phyloP scores from a whole-genome alignment of 306 rosid genomes.

The Luffa aegyptiaca region DNA sequence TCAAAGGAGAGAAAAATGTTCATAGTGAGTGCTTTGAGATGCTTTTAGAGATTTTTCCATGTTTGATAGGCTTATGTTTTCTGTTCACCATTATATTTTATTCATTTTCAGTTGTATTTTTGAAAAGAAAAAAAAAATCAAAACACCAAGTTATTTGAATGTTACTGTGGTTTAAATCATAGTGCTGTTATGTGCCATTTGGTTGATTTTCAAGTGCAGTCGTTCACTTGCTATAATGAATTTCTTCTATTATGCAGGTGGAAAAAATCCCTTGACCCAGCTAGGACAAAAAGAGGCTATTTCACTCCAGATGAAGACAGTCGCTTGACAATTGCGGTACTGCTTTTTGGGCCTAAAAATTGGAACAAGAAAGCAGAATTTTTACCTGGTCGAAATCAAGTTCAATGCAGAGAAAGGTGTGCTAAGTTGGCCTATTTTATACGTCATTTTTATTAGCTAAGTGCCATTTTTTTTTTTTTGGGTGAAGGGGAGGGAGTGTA shows the following conservation, averaged over 20 bases:
- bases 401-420: constrained; percentile 97
- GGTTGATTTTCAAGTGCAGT: background rate
- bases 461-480: background rate
- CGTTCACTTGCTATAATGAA: background rate
- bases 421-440: background rate
- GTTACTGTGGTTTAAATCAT: background rate
- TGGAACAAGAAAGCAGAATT: constrained; percentile 81
- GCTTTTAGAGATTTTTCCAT: background rate
- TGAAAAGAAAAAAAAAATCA: background rate
- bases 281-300: constrained; percentile 50
- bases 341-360: constrained; percentile 76
- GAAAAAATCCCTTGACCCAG: constrained; percentile 75
- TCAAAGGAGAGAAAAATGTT: background rate
- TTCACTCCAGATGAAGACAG: constrained; percentile 69
- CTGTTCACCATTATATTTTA: background rate
- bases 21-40: background rate
- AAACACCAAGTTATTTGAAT: background rate
- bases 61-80: background rate
- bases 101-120: background rate
- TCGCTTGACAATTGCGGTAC: constrained; percentile 68
- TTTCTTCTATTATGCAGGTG: constrained; percentile 42
- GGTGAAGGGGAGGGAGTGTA: background rate
- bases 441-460: background rate
- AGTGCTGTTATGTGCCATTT: constrained; percentile 19
- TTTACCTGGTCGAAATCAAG: constrained; percentile 81